Conservation (phyloP, 129 eudicot species). For the Chrysanthemum seticuspe region DNA sequence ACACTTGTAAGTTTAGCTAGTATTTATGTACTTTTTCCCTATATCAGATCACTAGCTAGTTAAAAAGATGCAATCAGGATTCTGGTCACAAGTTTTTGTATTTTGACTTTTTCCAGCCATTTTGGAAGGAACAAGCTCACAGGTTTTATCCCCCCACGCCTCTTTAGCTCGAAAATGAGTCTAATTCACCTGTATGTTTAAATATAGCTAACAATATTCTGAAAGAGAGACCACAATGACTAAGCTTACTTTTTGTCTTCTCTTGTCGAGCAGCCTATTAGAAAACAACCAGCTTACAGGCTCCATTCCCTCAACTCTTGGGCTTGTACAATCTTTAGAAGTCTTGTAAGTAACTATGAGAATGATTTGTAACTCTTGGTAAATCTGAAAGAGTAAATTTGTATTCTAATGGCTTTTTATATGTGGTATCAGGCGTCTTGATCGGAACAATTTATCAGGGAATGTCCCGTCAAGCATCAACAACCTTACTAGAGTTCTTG, state of each 20-base stretch:
- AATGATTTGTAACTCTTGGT: background rate
- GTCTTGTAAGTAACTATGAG: conserved; percentile 63
- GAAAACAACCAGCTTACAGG: conserved; percentile 76
- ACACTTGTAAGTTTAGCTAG: conserved; percentile 65
- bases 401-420: conserved; percentile 5
- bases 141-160: conserved; percentile 56
- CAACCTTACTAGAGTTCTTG: conserved; percentile 39
- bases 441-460: conserved; percentile 38
- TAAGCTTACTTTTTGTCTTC: conserved; percentile 1
- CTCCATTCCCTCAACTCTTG: conserved; percentile 62
- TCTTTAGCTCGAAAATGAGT: conserved; percentile 59
- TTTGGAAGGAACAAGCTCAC: conserved; percentile 73
- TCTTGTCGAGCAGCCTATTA: conserved; percentile 53
- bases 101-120: conserved; percentile 56
- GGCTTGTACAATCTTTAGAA: conserved; percentile 62
- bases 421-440: conserved; percentile 43
- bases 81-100: background rate
- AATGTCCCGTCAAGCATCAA: conserved; percentile 45
- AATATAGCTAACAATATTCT: background rate
- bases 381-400: background rate
- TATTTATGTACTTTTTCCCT: background rate
- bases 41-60: background rate
- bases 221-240: background rate
- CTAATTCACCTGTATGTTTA: conserved; percentile 75
- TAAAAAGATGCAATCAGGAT: background rate